phyloP scores from a whole-genome alignment of 169 alveolate genomes.

The Cryptosporidium xiaoi region DNA sequence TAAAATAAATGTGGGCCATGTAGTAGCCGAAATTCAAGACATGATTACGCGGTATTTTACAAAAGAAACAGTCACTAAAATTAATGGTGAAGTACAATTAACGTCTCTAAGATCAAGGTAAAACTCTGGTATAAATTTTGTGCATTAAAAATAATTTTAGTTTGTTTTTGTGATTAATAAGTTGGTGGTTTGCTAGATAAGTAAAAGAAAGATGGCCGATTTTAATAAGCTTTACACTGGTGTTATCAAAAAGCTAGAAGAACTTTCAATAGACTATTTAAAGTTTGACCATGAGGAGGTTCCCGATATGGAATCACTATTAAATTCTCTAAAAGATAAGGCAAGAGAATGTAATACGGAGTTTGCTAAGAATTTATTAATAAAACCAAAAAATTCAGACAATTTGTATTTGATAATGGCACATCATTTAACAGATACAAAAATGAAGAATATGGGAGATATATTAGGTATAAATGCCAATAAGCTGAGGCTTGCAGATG shows the following conservation, averaged over 20 bases:
- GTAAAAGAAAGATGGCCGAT: constrained; percentile 10
- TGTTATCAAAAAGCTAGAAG: constrained; percentile 6
- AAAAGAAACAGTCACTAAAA: too few species aligned
- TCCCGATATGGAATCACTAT: constrained; percentile 62
- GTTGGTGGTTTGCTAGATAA: too few species aligned
- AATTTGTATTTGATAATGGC: constrained; percentile 66
- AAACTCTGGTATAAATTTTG: too few species aligned
- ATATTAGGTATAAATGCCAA: constrained; percentile 60
- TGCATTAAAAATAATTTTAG: too few species aligned
- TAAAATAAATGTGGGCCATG: too few species aligned
- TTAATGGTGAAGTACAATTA: too few species aligned
- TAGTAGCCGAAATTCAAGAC: too few species aligned
- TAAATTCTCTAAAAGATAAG: constrained; percentile 2
- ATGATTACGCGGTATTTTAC: too few species aligned
- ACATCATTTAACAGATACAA: constrained; percentile 75
- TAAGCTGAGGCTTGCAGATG: constrained; percentile 76
- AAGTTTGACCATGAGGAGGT: constrained; percentile 38
- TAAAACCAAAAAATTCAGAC: constrained; percentile 74
- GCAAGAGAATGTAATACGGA: constrained; percentile 26
- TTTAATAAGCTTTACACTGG: constrained; percentile 9
- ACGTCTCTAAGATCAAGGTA: too few species aligned
- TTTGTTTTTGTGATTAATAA: too few species aligned
- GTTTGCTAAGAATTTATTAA: constrained; percentile 75
- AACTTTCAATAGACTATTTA: constrained; percentile 34
- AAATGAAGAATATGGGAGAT: constrained; percentile 75